Evolutionary conservation across 2,329 filamentous ascomycete species (phyloP), one percentile per base, ranked within the genome.

Genomic region (Fusarium setosum): DNA sequence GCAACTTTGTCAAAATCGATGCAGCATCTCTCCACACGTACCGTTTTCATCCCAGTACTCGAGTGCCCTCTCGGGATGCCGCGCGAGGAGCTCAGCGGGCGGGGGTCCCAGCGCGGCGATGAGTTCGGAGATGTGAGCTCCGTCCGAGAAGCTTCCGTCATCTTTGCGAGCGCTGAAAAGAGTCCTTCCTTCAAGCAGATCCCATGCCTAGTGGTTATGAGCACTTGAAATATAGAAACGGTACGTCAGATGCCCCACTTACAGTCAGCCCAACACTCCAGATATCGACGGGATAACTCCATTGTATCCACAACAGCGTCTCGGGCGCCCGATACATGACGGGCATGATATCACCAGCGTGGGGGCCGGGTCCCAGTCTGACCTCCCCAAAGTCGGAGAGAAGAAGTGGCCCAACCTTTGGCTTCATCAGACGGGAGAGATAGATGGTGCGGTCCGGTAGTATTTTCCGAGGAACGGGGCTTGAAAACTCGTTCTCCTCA

Each of bases 1-100:
- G 12, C 1, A 21, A 21, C 7, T n/a, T 37, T 13, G 3, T 6
- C 1, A 15, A 0, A 18, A 7, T 15, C 3, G n/a, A 0, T 31
- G 12, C 5, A 4, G 31, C 10, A n/a, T n/a, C n/a, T n/a, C n/a
- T n/a, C 4, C 5, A 3, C 4, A 45, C 42, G 3, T 21, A 32
- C 42, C 29, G 4, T 32, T n/a, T 21, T 47, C 17, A n/a, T 47
- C 4, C 42, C 26, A 47, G 18, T 47, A 47, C 26, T 32, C 42
- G 12, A 32, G 42, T 3, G 42, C 42, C 6, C 42, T 32, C 13
- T 47, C 5, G 1, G 7, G 42, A 18, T 47, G 2, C 13, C 26
- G 17, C 13, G 29, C 15, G 3, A 47, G 42, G 0, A 47, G 18
- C 12, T 47, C 5, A 10, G 42, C 4, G 1, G 42, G 42, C 1